A percentile compares a stretch with the other conserved stretches of the same genome.
phyloP scores from a whole-genome alignment of 495 filamentous ascomycete genomes.

The Neurospora pannonica region DNA sequence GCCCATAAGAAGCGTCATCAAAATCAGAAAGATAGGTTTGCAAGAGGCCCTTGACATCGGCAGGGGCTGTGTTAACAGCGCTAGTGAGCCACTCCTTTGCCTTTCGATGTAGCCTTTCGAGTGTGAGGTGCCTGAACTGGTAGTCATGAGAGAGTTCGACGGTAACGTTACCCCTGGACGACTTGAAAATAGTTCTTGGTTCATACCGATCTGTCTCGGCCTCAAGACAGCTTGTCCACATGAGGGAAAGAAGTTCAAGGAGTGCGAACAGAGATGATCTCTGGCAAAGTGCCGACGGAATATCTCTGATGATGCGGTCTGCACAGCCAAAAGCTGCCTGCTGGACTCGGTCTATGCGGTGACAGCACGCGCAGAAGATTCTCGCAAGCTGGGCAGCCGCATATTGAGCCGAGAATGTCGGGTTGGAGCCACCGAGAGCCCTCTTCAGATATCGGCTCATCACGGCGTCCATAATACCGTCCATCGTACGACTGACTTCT shows the following conservation, averaged over 20 bases:
- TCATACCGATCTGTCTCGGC: constrained; percentile 90
- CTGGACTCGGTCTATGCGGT: constrained; percentile 83
- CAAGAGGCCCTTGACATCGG: constrained; percentile 90
- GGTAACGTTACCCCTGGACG: constrained; percentile 59
- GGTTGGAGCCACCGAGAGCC: constrained; percentile 57
- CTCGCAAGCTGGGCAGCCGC: constrained; percentile 77
- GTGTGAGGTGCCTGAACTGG: constrained; percentile 61
- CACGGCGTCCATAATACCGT: constrained; percentile 63
- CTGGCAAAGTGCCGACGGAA: constrained; percentile 86
- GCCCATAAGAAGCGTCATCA: constrained; percentile 73
- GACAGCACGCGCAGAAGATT: constrained; percentile 82
- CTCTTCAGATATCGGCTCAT: constrained; percentile 65
- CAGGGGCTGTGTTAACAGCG: constrained; percentile 74
- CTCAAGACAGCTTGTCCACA: constrained; percentile 93
- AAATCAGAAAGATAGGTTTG: constrained; percentile 94
- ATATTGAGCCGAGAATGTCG: constrained; percentile 71
- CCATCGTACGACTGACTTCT: constrained; percentile 79
- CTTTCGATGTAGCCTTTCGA: constrained; percentile 65
- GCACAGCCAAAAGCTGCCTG: constrained; percentile 71
- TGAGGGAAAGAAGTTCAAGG: constrained; percentile 78
- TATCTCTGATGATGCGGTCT: constrained; percentile 69
- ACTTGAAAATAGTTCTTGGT: constrained; percentile 69
- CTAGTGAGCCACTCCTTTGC: constrained; percentile 71
- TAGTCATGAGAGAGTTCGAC: constrained; percentile 92
- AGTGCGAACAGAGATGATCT: constrained; percentile 83